A percentile compares a stretch with the other conserved stretches of the same genome.
Conservation (phyloP, 306 rosid species). For the Sphenostylis stenocarpa region DNA sequence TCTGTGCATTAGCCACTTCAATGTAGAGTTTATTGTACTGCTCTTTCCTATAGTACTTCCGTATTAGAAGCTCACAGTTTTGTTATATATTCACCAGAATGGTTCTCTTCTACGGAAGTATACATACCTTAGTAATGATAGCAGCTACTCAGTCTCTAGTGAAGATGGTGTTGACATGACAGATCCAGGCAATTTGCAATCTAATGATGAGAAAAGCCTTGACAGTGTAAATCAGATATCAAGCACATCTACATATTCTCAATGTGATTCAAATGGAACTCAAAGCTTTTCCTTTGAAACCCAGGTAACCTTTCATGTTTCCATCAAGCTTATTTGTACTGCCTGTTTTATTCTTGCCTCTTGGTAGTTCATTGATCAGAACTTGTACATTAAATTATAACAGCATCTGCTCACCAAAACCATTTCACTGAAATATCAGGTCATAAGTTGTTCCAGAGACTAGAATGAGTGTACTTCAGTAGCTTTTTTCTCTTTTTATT, state of each 20-base stretch:
- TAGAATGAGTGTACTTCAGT: no score
- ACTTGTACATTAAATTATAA: not conserved
- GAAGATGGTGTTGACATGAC: constrained; percentile 83
- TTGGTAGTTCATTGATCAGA: not conserved
- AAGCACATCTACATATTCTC: constrained; percentile 36
- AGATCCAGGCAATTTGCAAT: constrained; percentile 49
- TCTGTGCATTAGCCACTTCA: not conserved
- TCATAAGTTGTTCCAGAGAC: not conserved
- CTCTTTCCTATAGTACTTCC: not conserved
- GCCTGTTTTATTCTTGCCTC: not conserved
- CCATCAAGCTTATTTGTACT: not conserved
- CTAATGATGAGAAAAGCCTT: constrained; percentile 50
- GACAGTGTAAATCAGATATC: constrained; percentile 47
- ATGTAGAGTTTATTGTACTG: not conserved
- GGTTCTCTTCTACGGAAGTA: constrained; percentile 84
- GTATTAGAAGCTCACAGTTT: constrained; percentile 23
- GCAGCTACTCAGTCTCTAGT: constrained; percentile 81
- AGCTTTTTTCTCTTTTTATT: no score
- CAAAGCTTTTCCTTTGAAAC: constrained; percentile 94
- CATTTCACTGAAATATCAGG: not conserved
- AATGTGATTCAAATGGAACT: constrained; percentile 49
- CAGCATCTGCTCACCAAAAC: not conserved
- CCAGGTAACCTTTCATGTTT: constrained; percentile 59
- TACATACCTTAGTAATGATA: constrained; percentile 75
- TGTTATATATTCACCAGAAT: constrained; percentile 54